Evolutionary conservation across 768 basidiomycete species (phyloP), one percentile per base, ranked within the genome.

Genomic region (Xerocomellus intermedius): DNA sequence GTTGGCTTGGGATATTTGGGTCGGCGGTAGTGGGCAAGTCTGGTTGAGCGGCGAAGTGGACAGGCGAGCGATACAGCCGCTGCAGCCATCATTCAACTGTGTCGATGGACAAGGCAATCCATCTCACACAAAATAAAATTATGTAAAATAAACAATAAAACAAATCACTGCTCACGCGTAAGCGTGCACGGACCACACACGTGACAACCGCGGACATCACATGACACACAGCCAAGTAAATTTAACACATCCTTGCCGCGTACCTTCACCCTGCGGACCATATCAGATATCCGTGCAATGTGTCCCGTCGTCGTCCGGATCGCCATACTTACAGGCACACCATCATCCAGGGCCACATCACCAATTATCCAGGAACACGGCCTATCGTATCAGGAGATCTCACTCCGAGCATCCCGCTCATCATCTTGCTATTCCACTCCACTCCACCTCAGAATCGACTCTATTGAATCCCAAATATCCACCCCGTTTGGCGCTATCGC

Each of bases 1-100:
- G 42, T 8, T n/a, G 48, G 33, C 24, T 37, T 50, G 17, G 37
- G 4, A 14, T 33, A 33, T 14, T 37, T 37, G 17, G 8, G 36
- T 8, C 36, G 36, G n/a, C 16, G 16, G 36, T n/a, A 8, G 36
- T 65, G 64, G 19, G 67, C 62, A 42, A 68, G 64, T 43, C 67
- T 60, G n/a, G 64, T 55, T 2, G 67, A 68, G 19, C 67, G 67
- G 48, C 67, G 67, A 50, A 64, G 67, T 42, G 66, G 64, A 68
- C 66, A 68, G 54, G 67, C 53, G 48, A 68, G 60, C 35, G 64
- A 64, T 52, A 69, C 41, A 53, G 65, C 65, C 56, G 67, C 67
- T 59, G 65, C 63, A 67, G 65, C 63, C 67, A 68, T 68, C 59
- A 58, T 30, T 35, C 36, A 37, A 48, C 43, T 41, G 33, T 50